These are phyloP conservation scores for Butyriboletus appendiculatus DNA, from an alignment of 1,284 basidiomycete genomes.

Conservation along the genomic window DNA sequence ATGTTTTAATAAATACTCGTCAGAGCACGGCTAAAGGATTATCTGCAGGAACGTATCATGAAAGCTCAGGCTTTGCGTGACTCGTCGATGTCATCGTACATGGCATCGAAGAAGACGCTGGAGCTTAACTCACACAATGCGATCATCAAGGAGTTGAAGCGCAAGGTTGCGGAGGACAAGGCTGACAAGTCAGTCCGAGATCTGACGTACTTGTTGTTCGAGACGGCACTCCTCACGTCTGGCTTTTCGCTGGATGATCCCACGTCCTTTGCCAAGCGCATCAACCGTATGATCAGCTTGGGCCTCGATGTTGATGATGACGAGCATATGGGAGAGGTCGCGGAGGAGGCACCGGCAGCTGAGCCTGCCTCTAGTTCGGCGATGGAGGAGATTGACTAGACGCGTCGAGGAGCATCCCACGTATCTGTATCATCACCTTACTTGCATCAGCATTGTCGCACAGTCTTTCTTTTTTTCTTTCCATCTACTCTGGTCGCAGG, in stretches of 20 bases:
- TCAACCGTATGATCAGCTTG: conserved; percentile 94
- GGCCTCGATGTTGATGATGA: conserved; percentile 85
- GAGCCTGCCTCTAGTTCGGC: conserved; percentile 69
- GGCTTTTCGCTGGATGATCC: conserved; percentile 97
- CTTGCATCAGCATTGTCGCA: conserved; percentile 27
- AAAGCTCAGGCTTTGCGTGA: conserved; percentile 99
- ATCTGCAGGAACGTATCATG: conserved; percentile 91
- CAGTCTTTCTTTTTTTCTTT: not conserved
- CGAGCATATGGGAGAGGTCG: conserved; percentile 38
- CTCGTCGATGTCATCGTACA: conserved; percentile 99
- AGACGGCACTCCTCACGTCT: conserved; percentile 93
- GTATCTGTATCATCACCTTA: conserved; percentile 34
- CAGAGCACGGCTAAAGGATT: conserved; percentile 7
- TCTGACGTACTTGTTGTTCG: conserved; percentile 93
- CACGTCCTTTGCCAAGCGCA: conserved; percentile 92
- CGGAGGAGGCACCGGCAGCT: conserved; percentile 42
- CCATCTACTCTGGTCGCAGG: conserved; percentile 1
- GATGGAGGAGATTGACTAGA: conserved; percentile 86
- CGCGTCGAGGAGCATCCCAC: conserved; percentile 7
- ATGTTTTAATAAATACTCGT: conserved; percentile 22
- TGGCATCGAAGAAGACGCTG: conserved; percentile 99
- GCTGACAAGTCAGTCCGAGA: conserved; percentile 98
- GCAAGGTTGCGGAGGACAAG: conserved; percentile 95
- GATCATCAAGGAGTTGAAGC: conserved; percentile 95
- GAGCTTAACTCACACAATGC: conserved; percentile 96